Base-by-base conservation (phyloP, 495 filamentous ascomycete genomes). In the Lepraria neglecta region DNA sequence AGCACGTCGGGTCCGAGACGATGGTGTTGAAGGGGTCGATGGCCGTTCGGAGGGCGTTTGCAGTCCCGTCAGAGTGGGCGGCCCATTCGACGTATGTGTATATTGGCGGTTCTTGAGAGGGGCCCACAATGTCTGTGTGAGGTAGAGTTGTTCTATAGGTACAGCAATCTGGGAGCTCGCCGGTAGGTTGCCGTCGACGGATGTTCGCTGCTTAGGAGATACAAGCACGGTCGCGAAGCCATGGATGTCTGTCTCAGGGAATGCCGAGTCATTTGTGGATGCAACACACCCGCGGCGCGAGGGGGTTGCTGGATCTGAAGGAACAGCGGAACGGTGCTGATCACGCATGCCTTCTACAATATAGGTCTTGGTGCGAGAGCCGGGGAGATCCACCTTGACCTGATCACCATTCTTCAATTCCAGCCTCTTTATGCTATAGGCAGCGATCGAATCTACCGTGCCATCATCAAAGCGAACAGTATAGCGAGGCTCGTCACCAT, bases 81-180 rank as follows among this genome's bases (percentile, higher is more conserved):
- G 15, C 56, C 42, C 63, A 19, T 47, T 68, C 2, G 67, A 65
- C 11, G 52, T 62, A 59, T 72, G 71, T 19, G 69, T 71, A 58
- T 72, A 81, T 15, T 56, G 38, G 17, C 78, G 74, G 40, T 80
- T 73, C 55, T 79, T 79, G 45, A 81, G 67, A 35, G 71, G 71
- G 51, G 77, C 76, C 79, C 80, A 81, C 53, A 80, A 62, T 19
- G 74, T 80, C 17, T 68, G 76, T 38, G 79, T 78, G 28, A 82
- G 56, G 63, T 82, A 82, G 43, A 82, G 73, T 7, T 74, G 65
- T 3, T 68, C 65, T 15, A 82, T 72, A 2, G 78, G 76, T 14
- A 80, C 77, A 48, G 71, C 75, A 57, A 76, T 72, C 24, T 74
- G 63, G 12, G 58, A 35, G 24, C 30, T 47, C 27, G 40, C 57